Evolutionary conservation across 108 stramenopile species (phyloP), one percentile per base, ranked within the genome.

Genomic region (Licmophora abbreviata): DNA sequence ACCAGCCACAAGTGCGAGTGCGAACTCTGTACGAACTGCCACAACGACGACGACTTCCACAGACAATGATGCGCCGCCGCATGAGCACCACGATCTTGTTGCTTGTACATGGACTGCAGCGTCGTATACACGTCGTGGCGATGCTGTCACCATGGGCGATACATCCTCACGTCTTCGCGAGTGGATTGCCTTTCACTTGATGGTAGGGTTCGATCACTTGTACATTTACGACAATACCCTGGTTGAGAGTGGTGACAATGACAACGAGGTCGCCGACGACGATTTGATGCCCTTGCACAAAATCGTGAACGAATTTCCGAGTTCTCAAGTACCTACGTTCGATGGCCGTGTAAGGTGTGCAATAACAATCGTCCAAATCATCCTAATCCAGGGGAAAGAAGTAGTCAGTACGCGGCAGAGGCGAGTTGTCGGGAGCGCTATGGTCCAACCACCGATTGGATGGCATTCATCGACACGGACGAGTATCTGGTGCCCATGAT

Each of bases 131-230:
- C 58, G 88, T 29, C 79, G 88, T 26, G 59, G 57, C 29, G 74
- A 61, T 29, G 31, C 28, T 3, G 28, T 45, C 25, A 45, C 60
- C 7, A 60, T 80, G 2, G 49, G 51, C 10, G 81, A 83, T 56
- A 81, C 81, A 10, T 34, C 43, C 17, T 34, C 21, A 29, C 59
- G 89, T 43, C 36, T 83, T 42, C 56, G 56, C 6, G 89, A 91
- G 64, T 91, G 89, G 89, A 70, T 91, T 35, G 75, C 74, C 50
- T 91, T 81, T 68, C 81, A 91, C 53, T 50, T 83, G 20, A 48
- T 85, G 58, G 79, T 79, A n/a, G 74, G 74, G 1, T 77, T 83
- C 41, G 89, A 91, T 73, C 89, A 86, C 46, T 65, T 91, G n/a
- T 69, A 72, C 55, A 62, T 91, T 8, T 91, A 83, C 52, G 89